Evolutionary conservation across 441 rosid genomes (phyloP).

Genomic region (Gossypium schwendimanii): DNA sequence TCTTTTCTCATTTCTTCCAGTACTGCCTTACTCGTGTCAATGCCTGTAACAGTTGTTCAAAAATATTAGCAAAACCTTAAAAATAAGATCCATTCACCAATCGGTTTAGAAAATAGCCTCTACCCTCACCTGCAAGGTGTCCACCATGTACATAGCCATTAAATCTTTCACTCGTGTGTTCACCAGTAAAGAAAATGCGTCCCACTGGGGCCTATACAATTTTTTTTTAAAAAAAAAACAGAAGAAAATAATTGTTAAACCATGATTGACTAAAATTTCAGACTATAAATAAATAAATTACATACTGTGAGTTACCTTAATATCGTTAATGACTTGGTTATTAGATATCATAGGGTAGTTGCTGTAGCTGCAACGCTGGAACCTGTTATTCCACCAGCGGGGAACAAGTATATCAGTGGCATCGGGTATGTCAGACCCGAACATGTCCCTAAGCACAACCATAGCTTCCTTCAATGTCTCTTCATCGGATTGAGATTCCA

Average conservation of each 20-base stretch:
- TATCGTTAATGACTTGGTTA: conserved; percentile 42
- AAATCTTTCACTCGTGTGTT: conserved; percentile 90
- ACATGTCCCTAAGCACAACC: conserved; percentile 90
- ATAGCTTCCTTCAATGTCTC: conserved; percentile 80
- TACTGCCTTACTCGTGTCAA: conserved; percentile 61
- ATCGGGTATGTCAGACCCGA: conserved; percentile 71
- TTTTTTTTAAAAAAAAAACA: not conserved
- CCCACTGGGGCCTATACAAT: conserved; percentile 70
- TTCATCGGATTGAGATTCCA: conserved; percentile 78
- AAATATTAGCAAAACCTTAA: not conserved
- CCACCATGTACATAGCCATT: conserved; percentile 96
- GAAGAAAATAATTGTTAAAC: not conserved
- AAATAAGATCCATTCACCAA: not conserved
- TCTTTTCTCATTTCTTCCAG: conserved; percentile 60
- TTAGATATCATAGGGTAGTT: conserved; percentile 81
- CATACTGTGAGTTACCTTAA: conserved; percentile 41
- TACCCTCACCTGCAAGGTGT: conserved; percentile 58
- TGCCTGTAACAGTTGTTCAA: conserved; percentile 36
- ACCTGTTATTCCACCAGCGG: conserved; percentile 97
- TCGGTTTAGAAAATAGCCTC: not conserved
- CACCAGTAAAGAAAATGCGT: conserved; percentile 82
- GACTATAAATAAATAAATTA: not conserved
- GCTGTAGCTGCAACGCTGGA: conserved; percentile 99
- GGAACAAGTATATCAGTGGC: conserved; percentile 87
- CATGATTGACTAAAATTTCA: not conserved